These are phyloP conservation scores for Amanita pallidorosea DNA, from an alignment of 768 basidiomycete species.

Conservation along the genomic window DNA sequence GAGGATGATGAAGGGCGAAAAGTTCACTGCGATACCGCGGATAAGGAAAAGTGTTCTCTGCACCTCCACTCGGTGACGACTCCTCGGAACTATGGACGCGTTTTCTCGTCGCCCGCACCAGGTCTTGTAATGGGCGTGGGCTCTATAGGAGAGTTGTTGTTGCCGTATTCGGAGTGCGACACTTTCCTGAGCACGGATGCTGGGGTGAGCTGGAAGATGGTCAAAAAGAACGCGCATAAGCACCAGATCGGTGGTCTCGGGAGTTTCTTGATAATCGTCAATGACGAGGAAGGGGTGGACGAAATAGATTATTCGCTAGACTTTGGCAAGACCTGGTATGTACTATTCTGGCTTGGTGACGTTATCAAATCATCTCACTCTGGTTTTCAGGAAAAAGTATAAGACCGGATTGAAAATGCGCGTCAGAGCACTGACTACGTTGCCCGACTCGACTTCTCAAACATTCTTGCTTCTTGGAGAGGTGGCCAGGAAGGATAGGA, in stretches of 20 bases:
- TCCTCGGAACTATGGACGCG: constrained; percentile 87
- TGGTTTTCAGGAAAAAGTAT: constrained; percentile 48
- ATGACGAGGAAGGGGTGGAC: constrained; percentile 75
- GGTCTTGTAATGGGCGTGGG: constrained; percentile 98
- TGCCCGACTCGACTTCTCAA: constrained; percentile 93
- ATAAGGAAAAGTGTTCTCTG: constrained; percentile 60
- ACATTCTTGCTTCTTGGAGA: constrained; percentile 89
- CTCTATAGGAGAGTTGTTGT: constrained; percentile 58
- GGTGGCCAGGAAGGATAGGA: constrained; percentile 49
- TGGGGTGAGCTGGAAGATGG: constrained; percentile 80
- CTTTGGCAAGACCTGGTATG: constrained; percentile 76
- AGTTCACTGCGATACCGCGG: constrained; percentile 50
- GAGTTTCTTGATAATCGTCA: constrained; percentile 67
- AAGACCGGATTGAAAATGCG: constrained; percentile 62
- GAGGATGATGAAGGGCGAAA: constrained; percentile 49
- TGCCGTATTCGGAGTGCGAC: constrained; percentile 76
- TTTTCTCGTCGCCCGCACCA: constrained; percentile 92
- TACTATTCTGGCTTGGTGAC: constrained; percentile 1
- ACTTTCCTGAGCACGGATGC: constrained; percentile 91
- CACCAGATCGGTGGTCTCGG: constrained; percentile 95
- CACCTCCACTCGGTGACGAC: constrained; percentile 90
- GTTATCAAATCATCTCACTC: neutral
- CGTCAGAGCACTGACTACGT: constrained; percentile 70
- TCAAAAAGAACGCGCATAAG: constrained; percentile 67
- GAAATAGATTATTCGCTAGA: constrained; percentile 71